Conservation (phyloP, 139 green algal genomes). For the Picochlorum sp. region DNA sequence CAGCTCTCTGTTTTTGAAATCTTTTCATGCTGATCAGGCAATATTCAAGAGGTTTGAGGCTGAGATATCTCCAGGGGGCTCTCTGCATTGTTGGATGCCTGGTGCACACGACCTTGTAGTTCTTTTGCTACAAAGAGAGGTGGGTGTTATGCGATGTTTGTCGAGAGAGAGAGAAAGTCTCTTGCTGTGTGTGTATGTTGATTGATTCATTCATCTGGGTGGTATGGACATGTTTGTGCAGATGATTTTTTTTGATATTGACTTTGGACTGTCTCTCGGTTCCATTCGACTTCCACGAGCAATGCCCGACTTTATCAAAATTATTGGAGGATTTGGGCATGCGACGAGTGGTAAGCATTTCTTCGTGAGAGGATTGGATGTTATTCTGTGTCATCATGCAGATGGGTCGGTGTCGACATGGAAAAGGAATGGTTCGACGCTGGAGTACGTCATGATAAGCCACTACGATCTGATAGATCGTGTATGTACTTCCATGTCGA, state of each 20-base stretch:
- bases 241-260: conserved; percentile 68
- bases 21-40: conserved; percentile 9
- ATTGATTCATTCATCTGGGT: too few species aligned
- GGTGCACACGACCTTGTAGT: conserved; percentile 50
- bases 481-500: neutral
- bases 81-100: conserved; percentile 46
- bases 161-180: conserved; percentile 16
- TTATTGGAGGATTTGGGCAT: conserved; percentile 58
- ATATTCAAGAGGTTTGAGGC: conserved; percentile 46
- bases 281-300: conserved; percentile 32
- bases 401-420: conserved; percentile 36
- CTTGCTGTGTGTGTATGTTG: too few species aligned
- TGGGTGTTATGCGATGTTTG: conserved; percentile 48
- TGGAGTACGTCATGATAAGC: conserved; percentile 28
- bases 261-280: conserved; percentile 55
- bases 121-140: conserved; percentile 52
- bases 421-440: conserved; percentile 15
- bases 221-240: conserved; percentile 45
- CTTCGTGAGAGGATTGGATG: conserved; percentile 31
- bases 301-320: conserved; percentile 32
- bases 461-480: neutral
- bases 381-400: conserved; percentile 37
- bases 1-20: conserved; percentile 28
- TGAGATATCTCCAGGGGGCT: conserved; percentile 29
- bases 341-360: conserved; percentile 6